These are phyloP conservation scores for Aegilops longissima DNA, from an alignment of 176 grass and related monocot genomes.

Conservation along the genomic window DNA sequence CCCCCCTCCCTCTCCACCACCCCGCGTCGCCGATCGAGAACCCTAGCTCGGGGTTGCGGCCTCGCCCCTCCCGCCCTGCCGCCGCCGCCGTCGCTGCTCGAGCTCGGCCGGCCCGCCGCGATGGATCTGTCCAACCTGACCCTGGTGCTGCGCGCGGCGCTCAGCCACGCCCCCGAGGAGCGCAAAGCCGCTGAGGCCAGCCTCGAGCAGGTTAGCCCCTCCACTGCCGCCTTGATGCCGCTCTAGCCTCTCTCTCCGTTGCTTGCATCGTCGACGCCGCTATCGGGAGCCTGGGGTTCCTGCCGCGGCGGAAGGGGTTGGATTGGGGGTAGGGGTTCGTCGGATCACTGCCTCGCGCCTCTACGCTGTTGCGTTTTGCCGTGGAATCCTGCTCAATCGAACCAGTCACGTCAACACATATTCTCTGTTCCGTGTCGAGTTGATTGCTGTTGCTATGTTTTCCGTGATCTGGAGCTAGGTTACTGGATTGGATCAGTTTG, in stretches of 20 bases:
- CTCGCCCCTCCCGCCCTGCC: not conserved
- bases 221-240: not conserved
- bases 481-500: not conserved
- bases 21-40: conserved; percentile 11
- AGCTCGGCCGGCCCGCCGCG: not conserved
- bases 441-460: not conserved
- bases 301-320: not conserved
- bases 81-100: not conserved
- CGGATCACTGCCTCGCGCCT: not conserved
- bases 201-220: conserved; percentile 67
- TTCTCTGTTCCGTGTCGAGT: not conserved
- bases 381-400: not conserved
- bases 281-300: not conserved
- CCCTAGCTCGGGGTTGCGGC: conserved; percentile 12
- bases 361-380: not conserved
- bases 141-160: conserved; percentile 76
- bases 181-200: conserved; percentile 81
- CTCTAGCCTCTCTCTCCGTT: not conserved
- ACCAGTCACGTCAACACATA: not conserved
- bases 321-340: not conserved
- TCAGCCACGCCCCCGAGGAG: conserved; percentile 80
- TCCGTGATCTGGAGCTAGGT: not conserved
- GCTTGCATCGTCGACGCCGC: not conserved
- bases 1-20: not conserved
- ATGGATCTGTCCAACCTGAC: conserved; percentile 85